phyloP scores from a whole-genome alignment of 2,329 filamentous ascomycete genomes.

The Microsporum canis region DNA sequence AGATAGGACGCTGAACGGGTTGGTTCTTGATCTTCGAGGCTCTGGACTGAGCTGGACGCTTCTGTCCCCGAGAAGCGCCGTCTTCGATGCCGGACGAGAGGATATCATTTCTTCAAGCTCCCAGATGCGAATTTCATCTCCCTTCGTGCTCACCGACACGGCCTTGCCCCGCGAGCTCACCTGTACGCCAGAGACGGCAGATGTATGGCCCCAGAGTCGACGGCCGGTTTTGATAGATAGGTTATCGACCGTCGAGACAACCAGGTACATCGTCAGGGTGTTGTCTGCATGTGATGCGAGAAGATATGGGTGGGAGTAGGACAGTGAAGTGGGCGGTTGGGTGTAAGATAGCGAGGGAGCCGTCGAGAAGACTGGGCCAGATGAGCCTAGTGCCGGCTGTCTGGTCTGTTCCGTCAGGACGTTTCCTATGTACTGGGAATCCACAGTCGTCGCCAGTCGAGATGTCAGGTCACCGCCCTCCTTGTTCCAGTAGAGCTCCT shows the following conservation, averaged over 20 bases:
- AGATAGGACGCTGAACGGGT: not conserved
- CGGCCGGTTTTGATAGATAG: slow-evolving; percentile 62
- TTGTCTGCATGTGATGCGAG: slow-evolving; percentile 78
- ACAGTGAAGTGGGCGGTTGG: slow-evolving; percentile 50
- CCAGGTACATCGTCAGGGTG: slow-evolving; percentile 70
- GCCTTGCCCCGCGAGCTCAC: slow-evolving; percentile 77
- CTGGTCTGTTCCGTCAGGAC: not conserved
- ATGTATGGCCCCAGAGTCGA: slow-evolving; percentile 83
- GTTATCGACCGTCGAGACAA: slow-evolving; percentile 55
- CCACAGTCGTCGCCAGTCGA: slow-evolving; percentile 30
- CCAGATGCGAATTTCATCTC: slow-evolving; percentile 74
- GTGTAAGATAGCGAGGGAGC: slow-evolving; percentile 5
- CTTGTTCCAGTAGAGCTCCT: slow-evolving; percentile 62
- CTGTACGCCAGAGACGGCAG: slow-evolving; percentile 73
- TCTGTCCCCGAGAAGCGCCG: slow-evolving; percentile 35
- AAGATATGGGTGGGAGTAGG: slow-evolving; percentile 74
- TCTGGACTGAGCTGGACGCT: slow-evolving; percentile 45
- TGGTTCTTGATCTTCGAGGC: not conserved
- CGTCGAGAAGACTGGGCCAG: not conserved
- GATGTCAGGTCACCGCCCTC: slow-evolving; percentile 34
- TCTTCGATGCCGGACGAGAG: slow-evolving; percentile 34
- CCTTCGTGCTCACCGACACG: slow-evolving; percentile 73
- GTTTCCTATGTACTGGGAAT: slow-evolving; percentile 27
- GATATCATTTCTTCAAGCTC: slow-evolving; percentile 64
- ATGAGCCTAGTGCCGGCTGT: not conserved